Evolutionary conservation across 2,329 filamentous ascomycete species (phyloP), one percentile per base, ranked within the genome.

Genomic region (Diplodia mutila): DNA sequence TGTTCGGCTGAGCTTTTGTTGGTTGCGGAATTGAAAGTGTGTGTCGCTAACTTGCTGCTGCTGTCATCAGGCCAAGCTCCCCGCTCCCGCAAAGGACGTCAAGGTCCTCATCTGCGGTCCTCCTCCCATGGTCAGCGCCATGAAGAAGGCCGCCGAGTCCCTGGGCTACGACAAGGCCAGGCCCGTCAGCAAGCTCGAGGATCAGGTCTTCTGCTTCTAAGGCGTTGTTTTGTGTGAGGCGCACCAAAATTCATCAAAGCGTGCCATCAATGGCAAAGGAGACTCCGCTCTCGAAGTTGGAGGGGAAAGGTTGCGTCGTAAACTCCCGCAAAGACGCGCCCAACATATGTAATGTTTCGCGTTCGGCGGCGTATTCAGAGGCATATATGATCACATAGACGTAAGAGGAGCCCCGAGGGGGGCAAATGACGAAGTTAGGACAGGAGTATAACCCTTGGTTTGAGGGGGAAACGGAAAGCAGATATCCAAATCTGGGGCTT

Each of bases 151-250:
- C 7, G 90, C 94, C 61, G 93, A 96, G 82, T 86, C 88, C 70
- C 86, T 98, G 23, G 95, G 95, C 68, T 99, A 91, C 85, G 87
- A 92, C 77, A 98, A 98, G 86, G 92, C 95, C 51, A 89, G 90
- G 69, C 93, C 94, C 53, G 94, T 98, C 75, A 97, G 94, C 89
- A 98, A 98, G 88, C 89, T 98, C 65, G 91, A 94, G 78, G 95
- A 99, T 80, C 95, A 98, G 82, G 92, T 99, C 73, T 99, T 99
- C 84, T 93, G 92, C 77, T 99, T 99, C 83, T 93, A 91, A 46
- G 27, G n/a, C n/a, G n/a, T 29, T 29, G 29, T 29, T 3, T 29
- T 29, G 29, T 29, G 29, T 29, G 29, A 34, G 11, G 21, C n/a
- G 37, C 49, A 53, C 42, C 18, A 46, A 54, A 3, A 6, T 9